These are phyloP conservation scores for Phialocephala subalpina DNA, from an alignment of 2,329 filamentous ascomycete genomes.

Conservation along the genomic window DNA sequence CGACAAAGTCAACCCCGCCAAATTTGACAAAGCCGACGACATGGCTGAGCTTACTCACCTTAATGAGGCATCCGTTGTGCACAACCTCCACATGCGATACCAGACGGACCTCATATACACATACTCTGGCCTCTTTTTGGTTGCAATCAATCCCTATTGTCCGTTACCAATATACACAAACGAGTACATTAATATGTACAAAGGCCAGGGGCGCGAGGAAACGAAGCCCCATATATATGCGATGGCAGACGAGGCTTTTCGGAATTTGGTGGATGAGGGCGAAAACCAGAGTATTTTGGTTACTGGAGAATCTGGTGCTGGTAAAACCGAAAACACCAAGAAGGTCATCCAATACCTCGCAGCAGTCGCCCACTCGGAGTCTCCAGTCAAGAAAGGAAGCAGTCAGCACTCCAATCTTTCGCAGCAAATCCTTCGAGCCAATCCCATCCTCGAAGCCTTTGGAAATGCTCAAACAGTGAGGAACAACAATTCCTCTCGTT, in stretches of 20 bases:
- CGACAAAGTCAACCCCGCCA: constrained; percentile 98
- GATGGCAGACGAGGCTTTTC: constrained; percentile 95
- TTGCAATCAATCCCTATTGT: constrained; percentile 97
- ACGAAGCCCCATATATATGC: constrained; percentile 98
- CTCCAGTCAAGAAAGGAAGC: constrained; percentile 65
- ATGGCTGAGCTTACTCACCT: constrained; percentile 99
- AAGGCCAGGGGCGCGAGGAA: constrained; percentile 88
- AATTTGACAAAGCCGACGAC: constrained; percentile 99
- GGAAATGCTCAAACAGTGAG: constrained; percentile 97
- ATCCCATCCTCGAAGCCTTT: constrained; percentile 97
- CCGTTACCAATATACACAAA: constrained; percentile 93
- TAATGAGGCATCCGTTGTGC: constrained; percentile 96
- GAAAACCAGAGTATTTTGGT: constrained; percentile 97
- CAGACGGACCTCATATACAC: constrained; percentile 97
- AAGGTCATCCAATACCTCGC: constrained; percentile 99
- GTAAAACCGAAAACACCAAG: constrained; percentile 99
- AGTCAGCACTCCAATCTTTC: constrained; percentile 83
- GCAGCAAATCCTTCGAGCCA: constrained; percentile 94
- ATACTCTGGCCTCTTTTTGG: constrained; percentile 95
- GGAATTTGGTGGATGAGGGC: constrained; percentile 93
- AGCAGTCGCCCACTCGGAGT: constrained; percentile 88
- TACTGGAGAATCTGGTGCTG: constrained; percentile 96
- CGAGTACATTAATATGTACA: constrained; percentile 99
- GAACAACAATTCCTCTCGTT: constrained; percentile 98
- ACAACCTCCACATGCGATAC: constrained; percentile 95